Base-by-base conservation (phyloP, 1,284 basidiomycete genomes). In the Inonotus hispidus region DNA sequence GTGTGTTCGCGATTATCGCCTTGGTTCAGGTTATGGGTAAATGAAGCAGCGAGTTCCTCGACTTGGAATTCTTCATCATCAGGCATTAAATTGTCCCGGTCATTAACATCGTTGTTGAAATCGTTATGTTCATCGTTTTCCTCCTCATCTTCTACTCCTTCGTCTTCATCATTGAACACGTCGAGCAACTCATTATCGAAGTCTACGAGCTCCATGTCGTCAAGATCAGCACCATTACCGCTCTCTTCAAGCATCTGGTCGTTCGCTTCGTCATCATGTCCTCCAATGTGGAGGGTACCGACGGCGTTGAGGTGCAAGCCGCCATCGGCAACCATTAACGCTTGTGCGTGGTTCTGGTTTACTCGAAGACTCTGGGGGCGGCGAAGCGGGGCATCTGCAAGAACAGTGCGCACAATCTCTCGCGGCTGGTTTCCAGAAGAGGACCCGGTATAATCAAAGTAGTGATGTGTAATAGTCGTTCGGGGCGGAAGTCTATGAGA, bases 401-500 rank as follows among this genome's bases (percentile, higher is more conserved):
- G 50, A 14, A 62, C 37, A 6, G 60, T 62, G n/a, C 60, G 55
- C 8, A 29, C 39, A n/a, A 62, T 41, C 13, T 35, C 41, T 2
- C 32, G 35, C 8, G 53, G 43, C 21, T 45, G 27, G n/a, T 7
- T 25, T 32, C 39, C 54, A 10, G 47, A 23, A 2, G 25, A 11
- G 19, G 37, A 43, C 4, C 53, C 60, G 8, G 23, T 6, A 8
- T 49, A 53, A 16, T 53, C 49, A 39, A 58, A 62, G 32, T 62
- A 62, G 29, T 62, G 60, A 35, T 62, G 60, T 6, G 60, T 53
- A 27, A 62, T 62, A 11, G 60, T 58, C 27, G 56, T 62, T 23
- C 37, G 56, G 3, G 54, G 29, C 35, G 27, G 27, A 21, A 25
- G 23, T 49, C 46, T 19, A 21, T 19, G 23, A 11, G n/a, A 49